Percentiles rank a stretch among this genome's conserved stretches.
Evolutionary conservation across 441 rosid genomes (phyloP).

Genomic region (Dalechampia spathulata): DNA sequence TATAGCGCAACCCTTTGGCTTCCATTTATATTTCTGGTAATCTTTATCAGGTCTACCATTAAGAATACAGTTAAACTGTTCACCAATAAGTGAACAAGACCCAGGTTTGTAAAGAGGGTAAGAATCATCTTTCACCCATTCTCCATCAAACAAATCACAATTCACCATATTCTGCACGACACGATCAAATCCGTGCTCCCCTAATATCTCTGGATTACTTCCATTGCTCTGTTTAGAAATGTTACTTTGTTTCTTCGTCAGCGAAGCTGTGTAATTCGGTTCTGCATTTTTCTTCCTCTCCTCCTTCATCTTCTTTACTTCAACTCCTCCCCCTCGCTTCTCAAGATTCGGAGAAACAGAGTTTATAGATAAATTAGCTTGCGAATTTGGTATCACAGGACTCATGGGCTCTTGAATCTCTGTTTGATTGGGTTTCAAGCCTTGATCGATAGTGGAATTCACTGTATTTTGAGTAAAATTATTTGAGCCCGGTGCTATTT

Average conservation of each 20-base stretch:
- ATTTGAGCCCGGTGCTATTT: constrained; percentile 12
- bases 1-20: constrained; percentile 67
- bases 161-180: constrained; percentile 34
- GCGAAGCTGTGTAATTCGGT: constrained; percentile 29
- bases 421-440: constrained; percentile 24
- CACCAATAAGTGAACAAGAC: constrained; percentile 72
- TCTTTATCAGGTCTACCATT: constrained; percentile 77
- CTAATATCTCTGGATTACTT: constrained; percentile 10
- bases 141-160: constrained; percentile 78
- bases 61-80: constrained; percentile 64
- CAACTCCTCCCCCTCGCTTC: constrained; percentile 11
- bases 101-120: constrained; percentile 88
- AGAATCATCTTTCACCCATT: constrained; percentile 75
- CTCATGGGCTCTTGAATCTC: constrained; percentile 16
- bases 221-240: too few species aligned
- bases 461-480: constrained; percentile 19
- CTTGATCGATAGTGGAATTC: constrained; percentile 13
- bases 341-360: constrained; percentile 17
- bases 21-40: constrained; percentile 73
- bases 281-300: too few species aligned
- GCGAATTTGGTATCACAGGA: constrained; percentile 1
- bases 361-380: neutral
- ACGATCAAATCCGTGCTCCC: constrained; percentile 32
- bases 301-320: constrained; percentile 12
- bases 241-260: constrained; percentile 27